Evolutionary conservation across 805 yeast species (phyloP), one percentile per base, ranked within the genome.

Genomic region (Suhomyces xylopsoci): DNA sequence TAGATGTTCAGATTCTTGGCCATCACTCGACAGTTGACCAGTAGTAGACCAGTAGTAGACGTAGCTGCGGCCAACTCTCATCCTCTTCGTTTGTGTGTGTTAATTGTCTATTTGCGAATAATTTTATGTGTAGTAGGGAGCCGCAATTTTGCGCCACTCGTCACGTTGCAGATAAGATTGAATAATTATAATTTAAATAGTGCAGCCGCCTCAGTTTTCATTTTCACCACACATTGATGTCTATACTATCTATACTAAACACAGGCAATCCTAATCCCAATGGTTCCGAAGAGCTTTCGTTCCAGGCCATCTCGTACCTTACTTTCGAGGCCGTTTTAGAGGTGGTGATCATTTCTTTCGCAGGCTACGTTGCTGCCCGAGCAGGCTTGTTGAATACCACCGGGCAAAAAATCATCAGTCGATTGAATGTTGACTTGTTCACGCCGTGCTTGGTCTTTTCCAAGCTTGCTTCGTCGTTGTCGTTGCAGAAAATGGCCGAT

Each of bases 361-460:
- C 93, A 14, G 99, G 99, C 12, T 92, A 85, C 65, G 75, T 88
- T 72, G 90, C 96, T 34, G 94, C 97, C 7, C 80, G 81, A 56
- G 65, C 82, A 9, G 91, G 93, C 1, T 69, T 89, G 41, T 77
- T 94, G 45, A 82, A 81, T 50, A 81, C 87, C 52, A 72, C 77
- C 42, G 90, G 87, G n/a, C 96, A 91, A 61, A 90, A 88, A 65
- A 78, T 81, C 43, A 79, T 93, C 19, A 85, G 94, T 4, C 74
- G 79, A 52, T 77, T 93, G 50, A 93, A 93, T 64, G 97, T 94
- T 36, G 93, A 90, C 70, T 73, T 93, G 49, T 93, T 94, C 76
- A 94, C 98, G 19, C 98, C 99, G 7, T 92, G 97, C 60, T 82
- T 93, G 76, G 91, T 93, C 61, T 94, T 93, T 70, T 81, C 90